Evolutionary conservation across 768 basidiomycete species (phyloP).

Genomic region (Thelephora ganbajun): DNA sequence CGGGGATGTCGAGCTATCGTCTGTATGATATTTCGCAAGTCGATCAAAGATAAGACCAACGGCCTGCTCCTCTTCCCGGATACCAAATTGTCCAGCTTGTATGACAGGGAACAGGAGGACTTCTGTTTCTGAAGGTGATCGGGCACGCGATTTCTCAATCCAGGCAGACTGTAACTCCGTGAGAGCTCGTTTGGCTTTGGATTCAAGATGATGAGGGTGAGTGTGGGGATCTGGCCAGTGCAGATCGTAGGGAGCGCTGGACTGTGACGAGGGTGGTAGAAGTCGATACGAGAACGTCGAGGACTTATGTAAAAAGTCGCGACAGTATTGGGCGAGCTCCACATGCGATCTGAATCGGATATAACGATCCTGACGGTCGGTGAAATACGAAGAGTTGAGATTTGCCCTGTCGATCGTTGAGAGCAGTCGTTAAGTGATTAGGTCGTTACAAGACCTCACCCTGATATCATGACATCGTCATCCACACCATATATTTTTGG

Average conservation of each 20-base stretch:
- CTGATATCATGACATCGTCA: slow-evolving; percentile 84
- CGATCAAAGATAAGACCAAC: slow-evolving; percentile 45
- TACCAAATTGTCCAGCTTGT: slow-evolving; percentile 78
- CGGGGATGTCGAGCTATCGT: neutral
- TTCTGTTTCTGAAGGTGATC: slow-evolving; percentile 7
- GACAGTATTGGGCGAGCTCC: slow-evolving; percentile 68
- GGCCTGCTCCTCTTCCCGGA: slow-evolving; percentile 72
- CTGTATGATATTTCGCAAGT: slow-evolving; percentile 16
- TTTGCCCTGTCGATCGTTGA: slow-evolving; percentile 62
- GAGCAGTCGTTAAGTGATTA: neutral
- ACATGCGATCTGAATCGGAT: slow-evolving; percentile 53
- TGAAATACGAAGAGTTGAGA: slow-evolving; percentile 85
- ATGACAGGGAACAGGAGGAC: slow-evolving; percentile 70
- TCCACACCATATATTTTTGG: slow-evolving; percentile 92
- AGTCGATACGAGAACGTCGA: slow-evolving; percentile 61
- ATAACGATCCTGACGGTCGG: slow-evolving; percentile 91
- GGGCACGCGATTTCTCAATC: slow-evolving; percentile 4
- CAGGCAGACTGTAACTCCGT: slow-evolving; percentile 40
- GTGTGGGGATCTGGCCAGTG: slow-evolving; percentile 52
- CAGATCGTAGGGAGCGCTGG: slow-evolving; percentile 31
- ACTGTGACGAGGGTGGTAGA: slow-evolving; percentile 14
- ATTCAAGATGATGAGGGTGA: slow-evolving; percentile 59
- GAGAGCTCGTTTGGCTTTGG: slow-evolving; percentile 42
- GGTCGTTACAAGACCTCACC: slow-evolving; percentile 35
- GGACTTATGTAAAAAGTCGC: slow-evolving; percentile 56